Base-by-base conservation (phyloP, 306 rosid species). In the Corylus avellana region DNA sequence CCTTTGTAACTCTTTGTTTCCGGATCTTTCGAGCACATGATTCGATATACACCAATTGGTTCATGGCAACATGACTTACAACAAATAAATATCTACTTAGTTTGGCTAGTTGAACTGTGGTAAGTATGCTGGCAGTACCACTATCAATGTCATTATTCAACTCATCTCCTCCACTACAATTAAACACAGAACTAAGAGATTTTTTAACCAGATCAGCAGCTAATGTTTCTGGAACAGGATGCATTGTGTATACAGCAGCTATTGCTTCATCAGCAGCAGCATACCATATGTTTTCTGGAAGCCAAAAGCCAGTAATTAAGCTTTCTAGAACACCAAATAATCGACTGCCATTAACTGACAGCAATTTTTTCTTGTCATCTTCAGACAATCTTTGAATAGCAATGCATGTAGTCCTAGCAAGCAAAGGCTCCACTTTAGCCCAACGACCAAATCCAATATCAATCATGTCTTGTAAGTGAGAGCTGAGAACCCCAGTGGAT, bases 361-460 rank as follows among this genome's bases (percentile, higher is more conserved):
- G 81, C 78, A 92, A 85, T 51, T 85, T 90, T 77, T 86, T 86
- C 86, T 84, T 92, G 81, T 94, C 98, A 61, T 91, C 97, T 74
- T 87, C 92, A 39, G 97, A 91, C 80, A 94, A 77, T 79, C 97
- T 91, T 66, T 91, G 91, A 35, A 94, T 86, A 86, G 97, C 97
- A 84, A 85, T 77, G 77, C 98, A 91, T 22, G 98, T 97, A 47
- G 97, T 91, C 88, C 97, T 86, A 66, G 98, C 97, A 73, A 94
- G 97, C 90, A 94, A 84, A 72, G 97, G 93, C 78, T 94, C 98
- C 70, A 91, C 84, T 86, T 94, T 94, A 72, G 97, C 91, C 98
- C 97, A 94, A 77, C 97, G 91, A 61, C 98, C 98, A 85, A 94
- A 92, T 75, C 98, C 98, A 50, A 92, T 94, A 81, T 94, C 98